Conservation (phyloP, 2,329 filamentous ascomycete species). For the Pseudogymnoascus verrucosus region DNA sequence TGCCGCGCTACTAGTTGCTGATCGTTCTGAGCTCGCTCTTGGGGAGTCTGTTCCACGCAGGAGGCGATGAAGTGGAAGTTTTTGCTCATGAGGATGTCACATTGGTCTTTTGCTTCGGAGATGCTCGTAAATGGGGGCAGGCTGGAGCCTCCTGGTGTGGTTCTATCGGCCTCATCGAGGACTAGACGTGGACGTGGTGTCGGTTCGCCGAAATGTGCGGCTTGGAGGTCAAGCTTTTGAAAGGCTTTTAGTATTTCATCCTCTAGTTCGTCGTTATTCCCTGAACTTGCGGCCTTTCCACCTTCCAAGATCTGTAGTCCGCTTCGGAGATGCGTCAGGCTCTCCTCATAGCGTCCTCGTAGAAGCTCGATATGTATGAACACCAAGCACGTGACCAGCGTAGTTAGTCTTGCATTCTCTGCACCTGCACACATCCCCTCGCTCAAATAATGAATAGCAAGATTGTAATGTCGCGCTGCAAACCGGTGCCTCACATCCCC, state of each 20-base stretch:
- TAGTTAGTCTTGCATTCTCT: neutral
- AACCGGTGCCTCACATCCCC: neutral
- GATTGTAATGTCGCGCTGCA: conserved; percentile 1
- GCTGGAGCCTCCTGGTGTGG: neutral
- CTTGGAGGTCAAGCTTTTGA: neutral
- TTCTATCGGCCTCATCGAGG: neutral
- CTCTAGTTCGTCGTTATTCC: neutral
- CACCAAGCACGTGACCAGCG: neutral
- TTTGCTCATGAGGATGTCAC: neutral
- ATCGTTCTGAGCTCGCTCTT: neutral
- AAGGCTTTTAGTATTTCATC: neutral
- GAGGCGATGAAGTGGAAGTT: neutral
- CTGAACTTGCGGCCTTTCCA: neutral
- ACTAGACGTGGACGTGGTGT: neutral
- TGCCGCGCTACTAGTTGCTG: neutral
- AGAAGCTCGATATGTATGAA: conserved; percentile 4
- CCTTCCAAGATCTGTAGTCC: neutral
- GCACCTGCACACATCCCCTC: neutral
- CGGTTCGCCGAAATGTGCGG: neutral
- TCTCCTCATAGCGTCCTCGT: neutral
- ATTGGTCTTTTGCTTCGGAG: neutral
- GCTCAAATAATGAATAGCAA: conserved; percentile 3
- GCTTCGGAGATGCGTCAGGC: neutral
- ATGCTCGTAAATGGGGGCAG: neutral
- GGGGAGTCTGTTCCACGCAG: neutral